These are phyloP conservation scores for Ophiostoma sp. DNA, from an alignment of 2,329 filamentous ascomycete genomes.

Conservation along the genomic window DNA sequence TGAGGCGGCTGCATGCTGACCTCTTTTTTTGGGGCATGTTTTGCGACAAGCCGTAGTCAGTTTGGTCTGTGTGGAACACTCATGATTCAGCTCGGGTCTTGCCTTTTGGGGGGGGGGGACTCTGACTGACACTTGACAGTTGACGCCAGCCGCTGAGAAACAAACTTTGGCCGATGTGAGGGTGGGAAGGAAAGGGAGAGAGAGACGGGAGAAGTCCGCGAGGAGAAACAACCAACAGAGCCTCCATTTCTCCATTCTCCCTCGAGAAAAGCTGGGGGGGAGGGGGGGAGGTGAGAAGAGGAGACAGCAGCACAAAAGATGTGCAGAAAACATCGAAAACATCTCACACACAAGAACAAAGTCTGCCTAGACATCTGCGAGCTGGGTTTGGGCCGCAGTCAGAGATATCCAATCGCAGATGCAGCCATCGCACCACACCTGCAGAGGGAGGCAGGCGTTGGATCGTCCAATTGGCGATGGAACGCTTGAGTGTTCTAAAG, in stretches of 20 bases:
- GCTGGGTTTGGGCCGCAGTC: neutral
- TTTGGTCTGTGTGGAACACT: neutral
- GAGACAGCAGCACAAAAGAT: neutral
- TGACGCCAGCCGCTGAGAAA: neutral
- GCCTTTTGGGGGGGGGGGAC: neutral
- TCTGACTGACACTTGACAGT: neutral
- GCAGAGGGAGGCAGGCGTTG: neutral
- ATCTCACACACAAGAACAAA: neutral
- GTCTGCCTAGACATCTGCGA: constrained; percentile 5
- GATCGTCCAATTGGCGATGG: neutral
- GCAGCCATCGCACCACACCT: neutral
- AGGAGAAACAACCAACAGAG: neutral
- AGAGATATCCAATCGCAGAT: constrained; percentile 1
- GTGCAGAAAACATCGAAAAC: neutral
- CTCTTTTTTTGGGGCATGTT: neutral
- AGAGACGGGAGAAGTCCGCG: neutral
- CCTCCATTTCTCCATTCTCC: neutral
- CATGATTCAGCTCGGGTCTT: neutral
- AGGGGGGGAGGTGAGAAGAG: neutral
- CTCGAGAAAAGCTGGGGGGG: neutral
- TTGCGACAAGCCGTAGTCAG: neutral
- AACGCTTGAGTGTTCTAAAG: neutral
- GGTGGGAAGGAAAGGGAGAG: neutral
- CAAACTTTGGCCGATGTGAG: neutral
- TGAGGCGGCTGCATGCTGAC: neutral